Conservation (phyloP, 176 grass and related monocot species). For the Neostapfia colusana region DNA sequence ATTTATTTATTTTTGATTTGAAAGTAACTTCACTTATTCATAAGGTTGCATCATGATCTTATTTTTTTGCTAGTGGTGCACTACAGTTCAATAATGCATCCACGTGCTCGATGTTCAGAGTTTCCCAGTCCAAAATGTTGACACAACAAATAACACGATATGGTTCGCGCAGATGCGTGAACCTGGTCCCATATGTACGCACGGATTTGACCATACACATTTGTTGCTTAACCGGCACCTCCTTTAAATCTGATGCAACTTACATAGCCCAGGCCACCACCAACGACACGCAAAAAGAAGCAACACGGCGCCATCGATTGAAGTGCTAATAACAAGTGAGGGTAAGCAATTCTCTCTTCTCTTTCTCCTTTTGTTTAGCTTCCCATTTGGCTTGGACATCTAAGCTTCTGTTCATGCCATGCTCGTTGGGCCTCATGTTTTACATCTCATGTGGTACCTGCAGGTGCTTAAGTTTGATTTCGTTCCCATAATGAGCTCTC, state of each 20-base stretch:
- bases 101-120: background rate
- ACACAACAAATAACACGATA: slow-evolving; percentile 2
- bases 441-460: background rate
- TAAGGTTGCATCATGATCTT: too few relatives aligned
- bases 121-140: slow-evolving; percentile 26
- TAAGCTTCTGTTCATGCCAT: background rate
- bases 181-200: background rate
- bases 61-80: background rate
- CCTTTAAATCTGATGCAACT: background rate
- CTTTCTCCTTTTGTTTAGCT: background rate
- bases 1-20: background rate
- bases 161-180: background rate
- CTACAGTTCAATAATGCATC: slow-evolving; percentile 1
- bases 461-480: background rate
- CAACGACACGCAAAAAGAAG: background rate
- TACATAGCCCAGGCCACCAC: too few relatives aligned
- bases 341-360: background rate
- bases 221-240: background rate
- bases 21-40: too few relatives aligned
- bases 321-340: background rate
- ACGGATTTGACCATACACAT: background rate
- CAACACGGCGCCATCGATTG: background rate
- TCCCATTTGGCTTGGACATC: background rate
- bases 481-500: slow-evolving; percentile 13
- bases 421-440: background rate